Conservation (phyloP, 495 filamentous ascomycete genomes). For the Daldinia loculata region DNA sequence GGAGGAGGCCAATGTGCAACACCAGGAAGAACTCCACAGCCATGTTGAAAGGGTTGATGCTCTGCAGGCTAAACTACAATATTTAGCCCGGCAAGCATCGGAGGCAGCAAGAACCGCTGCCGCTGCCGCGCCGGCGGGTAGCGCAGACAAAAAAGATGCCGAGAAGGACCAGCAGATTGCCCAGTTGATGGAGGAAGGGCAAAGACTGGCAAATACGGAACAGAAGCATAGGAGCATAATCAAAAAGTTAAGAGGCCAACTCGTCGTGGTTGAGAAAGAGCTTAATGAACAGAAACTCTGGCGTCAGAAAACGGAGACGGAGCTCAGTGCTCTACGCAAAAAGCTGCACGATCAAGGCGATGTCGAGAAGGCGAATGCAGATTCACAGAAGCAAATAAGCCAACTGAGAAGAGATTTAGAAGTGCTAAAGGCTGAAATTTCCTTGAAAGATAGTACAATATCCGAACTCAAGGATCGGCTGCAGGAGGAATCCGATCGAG, state of each 20-base stretch:
- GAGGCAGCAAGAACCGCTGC: slow-evolving; percentile 74
- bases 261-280: slow-evolving; percentile 70
- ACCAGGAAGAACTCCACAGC: slow-evolving; percentile 80
- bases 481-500: slow-evolving; percentile 70
- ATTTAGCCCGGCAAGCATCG: slow-evolving; percentile 79
- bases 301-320: slow-evolving; percentile 73
- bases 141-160: slow-evolving; percentile 76
- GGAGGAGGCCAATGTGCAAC: slow-evolving; percentile 66
- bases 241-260: slow-evolving; percentile 77
- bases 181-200: slow-evolving; percentile 88
- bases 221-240: slow-evolving; percentile 82
- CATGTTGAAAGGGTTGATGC: slow-evolving; percentile 94
- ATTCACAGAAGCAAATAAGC: slow-evolving; percentile 69
- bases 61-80: slow-evolving; percentile 87
- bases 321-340: slow-evolving; percentile 64
- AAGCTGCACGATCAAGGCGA: slow-evolving; percentile 70
- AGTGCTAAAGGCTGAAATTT: slow-evolving; percentile 68
- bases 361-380: slow-evolving; percentile 70
- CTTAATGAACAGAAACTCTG: slow-evolving; percentile 67
- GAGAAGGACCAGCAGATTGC: slow-evolving; percentile 93
- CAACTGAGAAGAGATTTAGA: slow-evolving; percentile 78
- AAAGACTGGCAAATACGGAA: slow-evolving; percentile 85
- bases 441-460: slow-evolving; percentile 71
- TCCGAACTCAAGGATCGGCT: slow-evolving; percentile 75
- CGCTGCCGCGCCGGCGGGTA: slow-evolving; percentile 66